These are phyloP conservation scores for Keqinozyma sinolaborantium DNA, from an alignment of 1,139 yeast species.

Conservation along the genomic window DNA sequence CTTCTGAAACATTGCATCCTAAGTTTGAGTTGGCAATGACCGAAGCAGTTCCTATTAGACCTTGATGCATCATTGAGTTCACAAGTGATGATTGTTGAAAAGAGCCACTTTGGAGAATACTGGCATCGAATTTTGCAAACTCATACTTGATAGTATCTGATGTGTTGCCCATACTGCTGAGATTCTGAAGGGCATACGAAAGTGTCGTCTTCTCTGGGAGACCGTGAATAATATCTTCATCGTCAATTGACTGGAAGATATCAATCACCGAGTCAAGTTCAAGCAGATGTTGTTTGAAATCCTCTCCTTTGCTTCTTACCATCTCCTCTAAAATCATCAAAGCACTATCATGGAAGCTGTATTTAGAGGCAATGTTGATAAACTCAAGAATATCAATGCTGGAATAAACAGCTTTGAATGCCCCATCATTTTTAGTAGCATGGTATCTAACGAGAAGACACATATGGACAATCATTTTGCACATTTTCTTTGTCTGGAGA, in stretches of 20 bases:
- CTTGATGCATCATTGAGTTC: slow-evolving; percentile 39
- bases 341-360: slow-evolving; percentile 42
- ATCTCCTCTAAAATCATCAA: slow-evolving; percentile 56
- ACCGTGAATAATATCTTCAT: slow-evolving; percentile 61
- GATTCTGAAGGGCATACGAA: slow-evolving; percentile 43
- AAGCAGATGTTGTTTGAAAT: slow-evolving; percentile 8
- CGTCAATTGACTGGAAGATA: slow-evolving; percentile 52
- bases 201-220: slow-evolving; percentile 57
- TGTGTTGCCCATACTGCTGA: slow-evolving; percentile 32
- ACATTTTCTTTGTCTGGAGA: slow-evolving; percentile 6
- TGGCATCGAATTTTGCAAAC: slow-evolving; percentile 55
- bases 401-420: slow-evolving; percentile 32
- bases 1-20: slow-evolving; percentile 4
- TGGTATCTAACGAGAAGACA: slow-evolving; percentile 46
- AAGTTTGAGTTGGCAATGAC: slow-evolving; percentile 15
- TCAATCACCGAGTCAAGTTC: slow-evolving; percentile 19
- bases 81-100: slow-evolving; percentile 16
- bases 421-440: slow-evolving; percentile 23
- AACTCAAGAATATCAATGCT: slow-evolving; percentile 27
- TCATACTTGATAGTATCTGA: slow-evolving; percentile 47
- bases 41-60: slow-evolving; percentile 48
- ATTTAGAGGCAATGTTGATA: slow-evolving; percentile 31
- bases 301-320: slow-evolving; percentile 2
- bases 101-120: slow-evolving; percentile 16
- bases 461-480: slow-evolving; percentile 13